A percentile compares a stretch with the other conserved stretches of the same genome.
Evolutionary conservation across 108 stramenopile species (phyloP).

Genomic region (Pseudonitzschia multiseries): DNA sequence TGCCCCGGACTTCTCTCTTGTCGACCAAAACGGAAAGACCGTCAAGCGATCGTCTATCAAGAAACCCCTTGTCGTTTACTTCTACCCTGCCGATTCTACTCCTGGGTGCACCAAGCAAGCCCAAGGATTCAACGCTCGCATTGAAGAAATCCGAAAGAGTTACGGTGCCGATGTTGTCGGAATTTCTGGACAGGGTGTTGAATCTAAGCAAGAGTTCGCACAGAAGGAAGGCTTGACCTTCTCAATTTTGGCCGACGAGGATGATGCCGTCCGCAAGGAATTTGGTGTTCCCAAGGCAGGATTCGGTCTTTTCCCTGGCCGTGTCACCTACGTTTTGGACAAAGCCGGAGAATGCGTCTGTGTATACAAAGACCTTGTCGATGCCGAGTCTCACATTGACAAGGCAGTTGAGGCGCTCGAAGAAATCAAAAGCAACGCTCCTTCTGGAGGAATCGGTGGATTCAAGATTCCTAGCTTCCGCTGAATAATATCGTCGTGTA

Average conservation of each 20-base stretch:
- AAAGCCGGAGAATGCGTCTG: slow-evolving; percentile 61
- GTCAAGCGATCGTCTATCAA: slow-evolving; percentile 68
- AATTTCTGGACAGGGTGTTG: slow-evolving; percentile 75
- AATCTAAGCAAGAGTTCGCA: slow-evolving; percentile 78
- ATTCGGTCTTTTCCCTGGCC: slow-evolving; percentile 74
- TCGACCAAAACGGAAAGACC: slow-evolving; percentile 81
- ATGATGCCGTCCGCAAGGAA: slow-evolving; percentile 60
- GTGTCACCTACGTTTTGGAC: slow-evolving; percentile 81
- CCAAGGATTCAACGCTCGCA: slow-evolving; percentile 59
- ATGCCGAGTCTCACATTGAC: slow-evolving; percentile 75
- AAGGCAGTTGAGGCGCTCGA: slow-evolving; percentile 64
- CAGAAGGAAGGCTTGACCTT: slow-evolving; percentile 70
- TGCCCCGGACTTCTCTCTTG: slow-evolving; percentile 77
- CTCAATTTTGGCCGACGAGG: slow-evolving; percentile 78
- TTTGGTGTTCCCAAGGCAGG: slow-evolving; percentile 72
- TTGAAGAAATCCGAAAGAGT: slow-evolving; percentile 66
- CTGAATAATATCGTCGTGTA: neutral
- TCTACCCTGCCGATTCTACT: slow-evolving; percentile 78
- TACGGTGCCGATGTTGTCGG: slow-evolving; percentile 82
- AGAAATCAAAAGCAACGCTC: slow-evolving; percentile 32
- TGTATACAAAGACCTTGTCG: slow-evolving; percentile 67
- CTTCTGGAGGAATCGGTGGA: neutral
- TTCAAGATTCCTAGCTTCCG: neutral
- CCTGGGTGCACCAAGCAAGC: slow-evolving; percentile 85
- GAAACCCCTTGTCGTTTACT: slow-evolving; percentile 83